Evolutionary conservation across 192 early-diverging fungal species (phyloP).

Genomic region (Paraglomus brasilianum): DNA sequence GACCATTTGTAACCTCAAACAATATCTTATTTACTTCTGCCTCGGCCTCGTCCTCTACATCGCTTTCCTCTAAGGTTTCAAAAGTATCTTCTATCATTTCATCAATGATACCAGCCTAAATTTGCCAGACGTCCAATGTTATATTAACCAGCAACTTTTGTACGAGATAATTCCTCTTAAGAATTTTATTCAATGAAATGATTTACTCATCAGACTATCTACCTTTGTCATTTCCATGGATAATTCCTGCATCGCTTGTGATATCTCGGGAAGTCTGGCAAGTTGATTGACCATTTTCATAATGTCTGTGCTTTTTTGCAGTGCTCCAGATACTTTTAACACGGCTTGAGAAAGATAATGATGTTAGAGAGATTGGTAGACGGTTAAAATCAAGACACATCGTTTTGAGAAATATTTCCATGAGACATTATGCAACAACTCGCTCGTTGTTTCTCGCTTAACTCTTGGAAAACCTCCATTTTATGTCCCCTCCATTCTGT

Average conservation of each 20-base stretch:
- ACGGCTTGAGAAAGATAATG: constrained; percentile 52
- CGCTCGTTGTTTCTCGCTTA: background rate
- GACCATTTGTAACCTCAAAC: constrained; percentile 85
- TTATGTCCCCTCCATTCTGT: background rate
- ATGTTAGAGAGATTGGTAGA: too few species aligned
- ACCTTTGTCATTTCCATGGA: constrained; percentile 96
- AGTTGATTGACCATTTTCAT: constrained; percentile 92
- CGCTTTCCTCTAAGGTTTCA: constrained; percentile 84
- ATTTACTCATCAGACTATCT: background rate
- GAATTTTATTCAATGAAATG: background rate
- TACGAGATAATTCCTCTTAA: background rate
- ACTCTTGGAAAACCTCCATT: background rate
- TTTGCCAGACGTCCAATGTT: background rate
- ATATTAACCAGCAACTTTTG: background rate
- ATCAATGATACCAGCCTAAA: constrained; percentile 89
- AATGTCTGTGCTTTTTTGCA: constrained; percentile 85
- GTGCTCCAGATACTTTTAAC: constrained; percentile 81
- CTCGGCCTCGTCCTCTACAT: constrained; percentile 91
- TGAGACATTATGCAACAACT: background rate
- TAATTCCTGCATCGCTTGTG: constrained; percentile 86
- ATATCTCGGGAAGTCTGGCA: constrained; percentile 83
- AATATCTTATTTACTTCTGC: constrained; percentile 91
- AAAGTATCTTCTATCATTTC: constrained; percentile 94
- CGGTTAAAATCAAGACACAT: background rate
- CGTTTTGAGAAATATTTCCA: background rate